Percentiles rank a stretch among this genome's conserved stretches.
These are phyloP conservation scores for Schwanniomyces polymorphus DNA, from an alignment of 805 yeast genomes.

Conservation along the genomic window DNA sequence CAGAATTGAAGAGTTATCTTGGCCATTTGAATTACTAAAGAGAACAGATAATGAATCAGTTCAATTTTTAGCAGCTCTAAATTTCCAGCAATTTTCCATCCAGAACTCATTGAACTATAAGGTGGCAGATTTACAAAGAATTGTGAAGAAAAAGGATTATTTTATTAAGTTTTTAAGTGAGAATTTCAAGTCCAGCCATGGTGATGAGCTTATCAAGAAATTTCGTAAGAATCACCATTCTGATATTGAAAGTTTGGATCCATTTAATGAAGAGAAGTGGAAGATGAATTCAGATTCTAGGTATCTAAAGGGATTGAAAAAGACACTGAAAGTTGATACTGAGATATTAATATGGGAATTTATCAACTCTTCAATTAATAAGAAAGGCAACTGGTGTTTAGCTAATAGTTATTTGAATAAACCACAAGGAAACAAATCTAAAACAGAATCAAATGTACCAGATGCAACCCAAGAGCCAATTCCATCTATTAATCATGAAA, in stretches of 20 bases:
- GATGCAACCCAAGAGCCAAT: too few relatives aligned
- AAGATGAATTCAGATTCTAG: neutral
- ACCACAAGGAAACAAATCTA: neutral
- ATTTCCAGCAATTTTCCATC: conserved; percentile 20
- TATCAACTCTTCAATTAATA: neutral
- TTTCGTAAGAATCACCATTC: conserved; percentile 20
- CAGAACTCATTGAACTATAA: conserved; percentile 17
- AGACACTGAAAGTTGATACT: too few relatives aligned
- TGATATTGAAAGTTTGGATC: conserved; percentile 6
- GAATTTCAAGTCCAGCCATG: conserved; percentile 34
- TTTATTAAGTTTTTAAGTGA: conserved; percentile 31
- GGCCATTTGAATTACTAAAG: conserved; percentile 18
- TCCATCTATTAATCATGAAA: too few relatives aligned
- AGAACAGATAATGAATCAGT: conserved; percentile 6
- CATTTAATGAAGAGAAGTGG: conserved; percentile 10
- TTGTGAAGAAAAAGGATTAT: conserved; percentile 24
- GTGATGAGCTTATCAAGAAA: conserved; percentile 30
- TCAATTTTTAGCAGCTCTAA: conserved; percentile 18
- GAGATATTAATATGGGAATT: neutral
- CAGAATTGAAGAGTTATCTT: conserved; percentile 11
- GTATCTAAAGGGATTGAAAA: neutral
- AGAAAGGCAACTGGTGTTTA: neutral
- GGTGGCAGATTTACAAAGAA: conserved; percentile 20
- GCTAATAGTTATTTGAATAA: conserved; percentile 1
- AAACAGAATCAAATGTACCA: neutral